A percentile compares a stretch with the other conserved stretches of the same genome.
phyloP scores from a whole-genome alignment of 805 yeast genomes.

The Schwanniomyces pseudopolymorphus region DNA sequence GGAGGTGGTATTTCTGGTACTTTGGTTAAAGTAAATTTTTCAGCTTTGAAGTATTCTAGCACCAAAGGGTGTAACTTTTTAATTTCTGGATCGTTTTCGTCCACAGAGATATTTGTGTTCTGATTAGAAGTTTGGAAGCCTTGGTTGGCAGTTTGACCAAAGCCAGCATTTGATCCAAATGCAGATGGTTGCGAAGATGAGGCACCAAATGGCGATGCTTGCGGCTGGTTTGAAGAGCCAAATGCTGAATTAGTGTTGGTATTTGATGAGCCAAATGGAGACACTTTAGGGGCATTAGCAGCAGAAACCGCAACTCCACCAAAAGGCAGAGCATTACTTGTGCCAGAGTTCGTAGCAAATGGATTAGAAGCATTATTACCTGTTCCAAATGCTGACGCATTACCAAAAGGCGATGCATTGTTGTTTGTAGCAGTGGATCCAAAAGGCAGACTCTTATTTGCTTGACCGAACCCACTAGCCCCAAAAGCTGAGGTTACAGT shows the following conservation, averaged over 20 bases:
- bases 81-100: conserved; percentile 20
- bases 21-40: conserved; percentile 52
- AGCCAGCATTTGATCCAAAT: conserved; percentile 5
- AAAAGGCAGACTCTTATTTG: conserved; percentile 8
- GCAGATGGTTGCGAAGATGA: conserved; percentile 16
- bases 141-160: background rate
- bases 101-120: background rate
- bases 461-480: conserved; percentile 8
- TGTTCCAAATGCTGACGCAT: background rate
- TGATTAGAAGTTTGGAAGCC: conserved; percentile 6
- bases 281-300: background rate
- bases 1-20: conserved; percentile 81
- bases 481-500: conserved; percentile 10
- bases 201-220: conserved; percentile 8
- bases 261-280: background rate
- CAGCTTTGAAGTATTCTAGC: conserved; percentile 46
- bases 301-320: background rate
- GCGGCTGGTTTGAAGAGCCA: conserved; percentile 7
- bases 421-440: conserved; percentile 7
- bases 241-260: conserved; percentile 1
- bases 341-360: conserved; percentile 4
- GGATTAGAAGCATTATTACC: conserved; percentile 4
- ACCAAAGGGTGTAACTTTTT: conserved; percentile 46
- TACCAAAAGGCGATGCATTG: background rate
- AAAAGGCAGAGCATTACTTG: conserved; percentile 1